phyloP scores from a whole-genome alignment of 1,284 basidiomycete genomes.

The Microbotryomycetes sp. region DNA sequence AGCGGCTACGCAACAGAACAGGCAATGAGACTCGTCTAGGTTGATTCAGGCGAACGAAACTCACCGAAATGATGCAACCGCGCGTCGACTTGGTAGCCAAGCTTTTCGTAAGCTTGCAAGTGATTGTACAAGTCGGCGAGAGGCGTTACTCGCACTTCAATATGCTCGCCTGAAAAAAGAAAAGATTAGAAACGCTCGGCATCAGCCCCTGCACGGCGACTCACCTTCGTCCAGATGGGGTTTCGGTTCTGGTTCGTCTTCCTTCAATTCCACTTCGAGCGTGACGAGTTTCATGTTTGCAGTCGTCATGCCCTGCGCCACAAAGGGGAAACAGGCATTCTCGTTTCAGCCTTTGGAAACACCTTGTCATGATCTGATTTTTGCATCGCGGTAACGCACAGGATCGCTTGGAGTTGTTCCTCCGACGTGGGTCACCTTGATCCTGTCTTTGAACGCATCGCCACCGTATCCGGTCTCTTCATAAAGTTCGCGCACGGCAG shows the following conservation, averaged over 20 bases:
- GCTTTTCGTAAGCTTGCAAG: constrained; percentile 62
- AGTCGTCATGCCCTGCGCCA: constrained; percentile 40
- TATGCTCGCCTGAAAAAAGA: constrained; percentile 44
- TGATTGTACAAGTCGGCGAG: constrained; percentile 55
- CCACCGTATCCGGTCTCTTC: constrained; percentile 79
- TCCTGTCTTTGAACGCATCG: constrained; percentile 30
- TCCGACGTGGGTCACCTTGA: constrained; percentile 22
- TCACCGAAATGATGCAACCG: constrained; percentile 65
- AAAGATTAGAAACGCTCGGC: not conserved
- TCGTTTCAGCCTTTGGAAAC: no score
- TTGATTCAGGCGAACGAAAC: no score
- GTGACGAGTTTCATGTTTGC: constrained; percentile 73
- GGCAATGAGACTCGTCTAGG: no score
- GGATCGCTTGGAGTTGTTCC: constrained; percentile 17
- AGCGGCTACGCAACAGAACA: no score
- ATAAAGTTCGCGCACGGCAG: constrained; percentile 74
- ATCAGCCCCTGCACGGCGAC: not conserved
- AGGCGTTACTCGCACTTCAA: constrained; percentile 63
- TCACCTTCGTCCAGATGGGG: constrained; percentile 72
- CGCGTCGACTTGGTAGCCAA: constrained; percentile 67
- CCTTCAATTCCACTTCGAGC: constrained; percentile 55
- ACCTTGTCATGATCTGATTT: no score
- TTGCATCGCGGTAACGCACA: no score
- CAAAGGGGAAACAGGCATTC: no score
- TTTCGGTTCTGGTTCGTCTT: constrained; percentile 50